Evolutionary conservation across 2,329 filamentous ascomycete species (phyloP).

Genomic region (Camillea tinctor): DNA sequence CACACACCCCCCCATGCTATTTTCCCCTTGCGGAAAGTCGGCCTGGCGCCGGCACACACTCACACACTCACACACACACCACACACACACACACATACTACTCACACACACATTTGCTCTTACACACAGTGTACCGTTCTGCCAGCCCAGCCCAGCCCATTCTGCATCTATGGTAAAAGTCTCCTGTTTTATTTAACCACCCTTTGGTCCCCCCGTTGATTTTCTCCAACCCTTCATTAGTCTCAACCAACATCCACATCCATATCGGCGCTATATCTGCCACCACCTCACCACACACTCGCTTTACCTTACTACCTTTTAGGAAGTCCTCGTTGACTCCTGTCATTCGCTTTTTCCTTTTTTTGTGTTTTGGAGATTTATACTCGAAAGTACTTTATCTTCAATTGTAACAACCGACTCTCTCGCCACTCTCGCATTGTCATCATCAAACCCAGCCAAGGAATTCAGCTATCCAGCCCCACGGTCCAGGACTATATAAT

Average conservation of each 20-base stretch:
- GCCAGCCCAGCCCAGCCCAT: too few species aligned
- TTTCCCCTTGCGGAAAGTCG: conserved; percentile 22
- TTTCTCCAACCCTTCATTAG: conserved; percentile 32
- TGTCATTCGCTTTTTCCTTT: conserved; percentile 68
- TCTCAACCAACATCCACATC: conserved; percentile 34
- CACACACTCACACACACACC: too few species aligned
- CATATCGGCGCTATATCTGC: conserved; percentile 39
- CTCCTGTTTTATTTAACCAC: conserved; percentile 31
- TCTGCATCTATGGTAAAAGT: conserved; percentile 6
- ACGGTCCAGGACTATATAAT: not conserved
- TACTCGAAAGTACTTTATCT: conserved; percentile 35
- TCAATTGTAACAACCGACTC: conserved; percentile 25
- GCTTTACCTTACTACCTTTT: conserved; percentile 47
- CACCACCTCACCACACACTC: conserved; percentile 46
- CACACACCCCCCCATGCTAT: conserved; percentile 4
- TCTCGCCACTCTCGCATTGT: conserved; percentile 18
- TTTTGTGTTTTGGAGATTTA: conserved; percentile 47
- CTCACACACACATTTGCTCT: too few species aligned
- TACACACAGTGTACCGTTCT: not conserved
- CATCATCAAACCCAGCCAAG: conserved; percentile 13
- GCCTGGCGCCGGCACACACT: conserved; percentile 15
- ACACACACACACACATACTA: not conserved
- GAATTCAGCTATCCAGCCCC: conserved; percentile 11
- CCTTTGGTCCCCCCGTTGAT: conserved; percentile 31
- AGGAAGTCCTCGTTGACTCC: conserved; percentile 74